Evolutionary conservation across 2,329 filamentous ascomycete genomes (phyloP), one percentile per base, ranked within the genome.

Genomic region (Hypocrella siamensis): DNA sequence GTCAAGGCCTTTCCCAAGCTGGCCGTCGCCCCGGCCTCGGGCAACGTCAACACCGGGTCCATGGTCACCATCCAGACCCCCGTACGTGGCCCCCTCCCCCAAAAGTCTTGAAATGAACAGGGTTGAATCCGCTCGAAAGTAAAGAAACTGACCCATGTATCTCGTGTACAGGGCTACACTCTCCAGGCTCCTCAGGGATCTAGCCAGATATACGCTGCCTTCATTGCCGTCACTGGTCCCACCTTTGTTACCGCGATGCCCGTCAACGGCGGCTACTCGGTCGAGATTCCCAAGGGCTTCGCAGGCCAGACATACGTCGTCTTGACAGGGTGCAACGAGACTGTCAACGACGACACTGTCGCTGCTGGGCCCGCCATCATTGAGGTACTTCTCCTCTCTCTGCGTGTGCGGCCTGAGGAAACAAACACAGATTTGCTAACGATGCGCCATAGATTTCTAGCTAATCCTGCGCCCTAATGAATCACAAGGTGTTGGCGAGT

Each of bases 1-100:
- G 64, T 80, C 46, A 71, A 63, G 52, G 65, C 70, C 0, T 76
- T 77, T 53, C 69, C 71, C 5, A 38, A 46, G 10, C 53, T 77
- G 4, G 40, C 46, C 14, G 38, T 51, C 12, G 42, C 41, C 6
- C 42, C 49, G 3, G 34, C 44, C 19, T 40, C 35, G 3, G 33
- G 36, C 32, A 46, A 44, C 36, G 35, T 26, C 25, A 26, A 4
- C 11, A 26, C 47, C 10, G 46, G 47, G 2, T 26, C 24, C 11
- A 47, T 24, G 3, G 38, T 50, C 26, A 48, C 44, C 4, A 42
- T 51, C 3, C n/a, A 21, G 35, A 49, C 47, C 8, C 41, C 46
- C 17, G 37, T 43, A 46, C 17, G 32, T 30, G 17, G 18, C 10
- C 18, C 3, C 25, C 9, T 14, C n/a, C n/a, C 21, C 21, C 21